A percentile compares a stretch with the other conserved stretches of the same genome.
Conservation (phyloP, 305 asterid genomes). For the Salvia sclarea region DNA sequence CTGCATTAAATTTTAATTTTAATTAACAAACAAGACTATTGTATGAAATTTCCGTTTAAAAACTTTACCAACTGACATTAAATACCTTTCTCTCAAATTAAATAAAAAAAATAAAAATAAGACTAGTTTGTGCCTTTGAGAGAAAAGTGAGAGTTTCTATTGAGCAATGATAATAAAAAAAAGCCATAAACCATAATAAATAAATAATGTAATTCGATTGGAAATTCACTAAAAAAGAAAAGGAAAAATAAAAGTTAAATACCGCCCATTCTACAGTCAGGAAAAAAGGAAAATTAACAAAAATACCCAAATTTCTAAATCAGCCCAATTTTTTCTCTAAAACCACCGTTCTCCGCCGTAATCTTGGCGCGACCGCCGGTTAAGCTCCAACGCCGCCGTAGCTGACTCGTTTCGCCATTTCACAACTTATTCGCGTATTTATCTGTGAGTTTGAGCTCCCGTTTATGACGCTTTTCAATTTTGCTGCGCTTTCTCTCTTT, state of each 20-base stretch:
- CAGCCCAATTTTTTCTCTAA: slow-evolving; percentile 25
- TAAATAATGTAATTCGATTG: slow-evolving; percentile 15
- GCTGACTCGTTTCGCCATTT: slow-evolving; percentile 23
- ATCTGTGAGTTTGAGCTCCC: slow-evolving; percentile 20
- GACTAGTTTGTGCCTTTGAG: no score
- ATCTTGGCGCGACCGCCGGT: slow-evolving; percentile 38
- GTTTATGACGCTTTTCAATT: slow-evolving; percentile 15
- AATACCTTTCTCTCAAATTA: no score
- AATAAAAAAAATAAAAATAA: no score
- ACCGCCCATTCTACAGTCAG: slow-evolving; percentile 30
- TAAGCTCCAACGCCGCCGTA: slow-evolving; percentile 24
- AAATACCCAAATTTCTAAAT: slow-evolving; percentile 38
- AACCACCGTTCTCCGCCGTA: slow-evolving; percentile 38
- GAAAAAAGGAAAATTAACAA: slow-evolving; percentile 33
- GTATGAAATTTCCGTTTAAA: no score
- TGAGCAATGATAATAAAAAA: slow-evolving; percentile 10
- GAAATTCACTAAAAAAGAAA: slow-evolving; percentile 8
- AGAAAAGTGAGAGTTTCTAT: background rate
- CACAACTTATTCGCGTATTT: slow-evolving; percentile 5
- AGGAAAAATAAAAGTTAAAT: slow-evolving; percentile 26
- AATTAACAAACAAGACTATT: no score
- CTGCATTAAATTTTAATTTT: no score
- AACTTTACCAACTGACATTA: no score
- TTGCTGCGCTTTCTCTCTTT: slow-evolving; percentile 7
- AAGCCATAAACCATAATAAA: background rate